phyloP scores from a whole-genome alignment of 2,329 filamentous ascomycete species.

The Emydomyces testavorans region DNA sequence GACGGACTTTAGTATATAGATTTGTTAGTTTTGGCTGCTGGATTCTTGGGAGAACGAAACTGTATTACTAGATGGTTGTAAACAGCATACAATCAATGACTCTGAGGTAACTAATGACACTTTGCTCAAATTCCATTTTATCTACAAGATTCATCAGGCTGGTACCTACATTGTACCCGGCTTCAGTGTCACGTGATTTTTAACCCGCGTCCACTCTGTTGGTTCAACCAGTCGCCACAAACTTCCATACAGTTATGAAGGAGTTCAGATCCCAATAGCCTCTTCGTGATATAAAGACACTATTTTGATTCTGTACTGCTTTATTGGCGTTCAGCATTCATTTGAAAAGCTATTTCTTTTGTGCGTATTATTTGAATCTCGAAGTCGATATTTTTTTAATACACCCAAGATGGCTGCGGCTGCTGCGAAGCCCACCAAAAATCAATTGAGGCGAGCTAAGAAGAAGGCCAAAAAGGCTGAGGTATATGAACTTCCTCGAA shows the following conservation, averaged over 20 bases:
- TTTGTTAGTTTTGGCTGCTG: conserved; percentile 1
- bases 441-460: conserved; percentile 81
- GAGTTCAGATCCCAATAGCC: no score
- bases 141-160: no score
- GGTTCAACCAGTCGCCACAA: no score
- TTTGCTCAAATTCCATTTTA: no score
- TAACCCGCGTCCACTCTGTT: no score
- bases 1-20: conserved; percentile 1
- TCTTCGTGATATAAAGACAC: no score
- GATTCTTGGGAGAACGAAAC: not conserved
- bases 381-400: not conserved
- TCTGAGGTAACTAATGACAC: no score
- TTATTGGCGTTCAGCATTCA: no score
- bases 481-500: conserved; percentile 27
- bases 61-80: conserved; percentile 7
- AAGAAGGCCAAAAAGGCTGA: conserved; percentile 83
- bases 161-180: no score
- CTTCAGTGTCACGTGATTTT: no score
- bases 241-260: no score
- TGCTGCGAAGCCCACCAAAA: conserved; percentile 68
- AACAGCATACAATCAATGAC: not conserved
- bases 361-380: not conserved
- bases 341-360: not conserved
- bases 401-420: conserved; percentile 18
- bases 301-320: no score